Evolutionary conservation across 2,329 filamentous ascomycete genomes (phyloP).

Genomic region (Chrysoporthe cubensis): DNA sequence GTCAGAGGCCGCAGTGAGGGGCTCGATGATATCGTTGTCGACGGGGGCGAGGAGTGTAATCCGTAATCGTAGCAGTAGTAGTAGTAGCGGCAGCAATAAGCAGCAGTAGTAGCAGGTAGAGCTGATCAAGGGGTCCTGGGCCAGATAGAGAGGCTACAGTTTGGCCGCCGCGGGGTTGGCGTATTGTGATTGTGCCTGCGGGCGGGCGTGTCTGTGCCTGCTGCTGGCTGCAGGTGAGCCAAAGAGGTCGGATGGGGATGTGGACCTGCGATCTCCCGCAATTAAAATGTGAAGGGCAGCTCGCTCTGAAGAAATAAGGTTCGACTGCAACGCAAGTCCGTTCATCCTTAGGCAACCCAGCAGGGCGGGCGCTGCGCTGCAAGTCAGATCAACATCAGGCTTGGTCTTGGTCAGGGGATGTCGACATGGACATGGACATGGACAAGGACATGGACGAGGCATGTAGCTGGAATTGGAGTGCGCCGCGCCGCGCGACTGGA

Average conservation of each 20-base stretch:
- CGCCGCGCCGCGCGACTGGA: slow-evolving; percentile 2
- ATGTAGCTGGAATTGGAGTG: slow-evolving; percentile 1
- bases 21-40: slow-evolving; percentile 1
- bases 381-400: neutral
- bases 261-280: slow-evolving; percentile 8
- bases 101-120: neutral
- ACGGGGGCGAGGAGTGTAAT: neutral
- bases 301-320: slow-evolving; percentile 2
- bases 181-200: slow-evolving; percentile 7
- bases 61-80: neutral
- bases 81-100: neutral
- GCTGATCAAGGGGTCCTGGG: neutral
- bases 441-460: neutral
- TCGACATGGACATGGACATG: slow-evolving; percentile 1
- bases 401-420: neutral
- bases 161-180: slow-evolving; percentile 17
- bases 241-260: neutral
- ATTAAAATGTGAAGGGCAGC: slow-evolving; percentile 3
- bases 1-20: neutral
- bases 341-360: neutral
- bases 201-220: slow-evolving; percentile 4
- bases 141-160: slow-evolving; percentile 7
- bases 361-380: neutral
- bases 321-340: neutral
- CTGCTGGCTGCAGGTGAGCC: slow-evolving; percentile 6